Conservation (phyloP, 2,329 filamentous ascomycete genomes). For the Graphium sp. region DNA sequence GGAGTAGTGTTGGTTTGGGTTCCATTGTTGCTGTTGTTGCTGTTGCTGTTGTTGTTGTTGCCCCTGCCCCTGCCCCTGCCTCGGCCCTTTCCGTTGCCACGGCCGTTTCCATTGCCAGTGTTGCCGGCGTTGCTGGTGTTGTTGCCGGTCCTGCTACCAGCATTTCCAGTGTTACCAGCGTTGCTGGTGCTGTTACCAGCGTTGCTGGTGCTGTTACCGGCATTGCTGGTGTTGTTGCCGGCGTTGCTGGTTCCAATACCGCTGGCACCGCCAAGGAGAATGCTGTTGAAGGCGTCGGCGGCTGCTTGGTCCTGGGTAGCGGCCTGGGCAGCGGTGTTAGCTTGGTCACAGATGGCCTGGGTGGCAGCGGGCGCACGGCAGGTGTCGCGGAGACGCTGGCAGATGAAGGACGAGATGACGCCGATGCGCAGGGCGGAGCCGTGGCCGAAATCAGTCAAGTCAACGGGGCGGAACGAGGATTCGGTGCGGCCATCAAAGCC, state of each 20-base stretch:
- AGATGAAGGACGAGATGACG: constrained; percentile 29
- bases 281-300: constrained; percentile 11
- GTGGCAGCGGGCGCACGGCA: constrained; percentile 10
- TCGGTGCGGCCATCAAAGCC: constrained; percentile 29
- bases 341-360: constrained; percentile 8
- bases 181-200: too few relatives aligned
- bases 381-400: constrained; percentile 18
- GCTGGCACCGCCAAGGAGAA: constrained; percentile 2
- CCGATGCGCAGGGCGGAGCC: constrained; percentile 23
- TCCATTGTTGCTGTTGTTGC: too few relatives aligned
- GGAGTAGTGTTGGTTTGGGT: too few relatives aligned
- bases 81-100: too few relatives aligned
- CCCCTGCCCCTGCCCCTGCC: too few relatives aligned
- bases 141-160: too few relatives aligned
- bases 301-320: constrained; percentile 10
- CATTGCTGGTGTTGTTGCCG: neutral
- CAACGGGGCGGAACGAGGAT: constrained; percentile 20
- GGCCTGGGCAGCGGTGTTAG: constrained; percentile 7
- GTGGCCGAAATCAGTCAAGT: constrained; percentile 28
- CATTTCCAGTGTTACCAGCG: too few relatives aligned
- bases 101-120: too few relatives aligned
- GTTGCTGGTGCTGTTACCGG: too few relatives aligned
- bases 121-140: too few relatives aligned
- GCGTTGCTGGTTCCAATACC: neutral
- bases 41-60: too few relatives aligned